Base-by-base conservation (phyloP, 371 early-diverging fungal species). In the Encephalitozoon cuniculi region DNA sequence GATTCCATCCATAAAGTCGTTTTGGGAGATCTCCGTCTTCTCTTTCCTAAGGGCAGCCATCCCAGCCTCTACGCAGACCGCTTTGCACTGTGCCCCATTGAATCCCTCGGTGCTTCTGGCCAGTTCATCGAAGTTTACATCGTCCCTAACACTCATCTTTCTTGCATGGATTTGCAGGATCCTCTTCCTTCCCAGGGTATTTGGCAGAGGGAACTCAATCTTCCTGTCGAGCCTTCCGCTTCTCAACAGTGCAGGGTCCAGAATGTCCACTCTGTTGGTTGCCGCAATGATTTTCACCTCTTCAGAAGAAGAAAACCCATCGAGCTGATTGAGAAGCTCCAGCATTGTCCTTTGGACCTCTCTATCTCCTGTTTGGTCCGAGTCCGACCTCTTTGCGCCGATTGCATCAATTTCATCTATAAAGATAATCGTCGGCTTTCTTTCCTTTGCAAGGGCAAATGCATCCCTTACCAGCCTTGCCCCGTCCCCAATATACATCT, bases 281-380 rank as follows among this genome's bases (percentile, higher is more conserved):
- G 99, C 99, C n/a, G 96, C 97, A 88, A 99, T 97, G 23, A 99
- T 89, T 89, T 97, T 97, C 83, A 99, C 95, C 64, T 94, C 88
- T 64, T 95, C 93, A 77, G 93, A 92, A 64, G 90, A 90, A 72
- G 91, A 89, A 83, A 98, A 97, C 40, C 99, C 99, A 82, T 99
- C 99, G 68, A 99, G 86, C 87, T 97, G 96, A 85, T 95, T 97
- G 68, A 99, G 84, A 4, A 99, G 88, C 87, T 99, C 98, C 85
- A 97, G 86, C 98, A 99, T 96, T 30, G 97, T 99, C 82, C 99
- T 89, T 84, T 97, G 98, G 12, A 97, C 98, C 88, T 97, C 99
- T 83, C 97, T 92, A 87, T 96, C 97, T 78, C 97, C 99, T 55
- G 92, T 91, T 84, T 93, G 94, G 63, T 96, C 97, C 75, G 90